Evolutionary conservation across 2,329 filamentous ascomycete species (phyloP).

Genomic region (Fusarium pseudograminearum): DNA sequence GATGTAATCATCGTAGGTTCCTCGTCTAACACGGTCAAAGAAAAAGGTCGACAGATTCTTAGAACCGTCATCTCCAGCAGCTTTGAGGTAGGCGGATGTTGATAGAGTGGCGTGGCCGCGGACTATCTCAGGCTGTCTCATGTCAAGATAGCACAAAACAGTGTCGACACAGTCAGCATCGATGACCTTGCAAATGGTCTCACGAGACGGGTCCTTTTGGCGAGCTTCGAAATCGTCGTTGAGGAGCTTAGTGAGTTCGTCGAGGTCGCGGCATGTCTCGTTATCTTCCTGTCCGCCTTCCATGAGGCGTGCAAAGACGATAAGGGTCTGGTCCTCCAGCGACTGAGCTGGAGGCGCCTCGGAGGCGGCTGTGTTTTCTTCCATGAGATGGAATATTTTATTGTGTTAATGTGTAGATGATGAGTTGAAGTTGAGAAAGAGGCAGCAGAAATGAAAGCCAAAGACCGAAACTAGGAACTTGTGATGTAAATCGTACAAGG

Average conservation of each 20-base stretch:
- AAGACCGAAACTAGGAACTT: conserved; percentile 32
- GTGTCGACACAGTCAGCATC: conserved; percentile 85
- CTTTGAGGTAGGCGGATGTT: conserved; percentile 85
- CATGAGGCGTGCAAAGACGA: conserved; percentile 89
- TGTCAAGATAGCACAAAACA: conserved; percentile 86
- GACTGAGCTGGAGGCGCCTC: conserved; percentile 51
- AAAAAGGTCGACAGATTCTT: conserved; percentile 80
- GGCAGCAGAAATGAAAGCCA: conserved; percentile 13
- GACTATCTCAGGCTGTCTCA: conserved; percentile 78
- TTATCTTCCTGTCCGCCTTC: conserved; percentile 88
- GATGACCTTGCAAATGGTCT: conserved; percentile 70
- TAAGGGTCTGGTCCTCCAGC: conserved; percentile 74
- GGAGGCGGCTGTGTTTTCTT: conserved; percentile 49
- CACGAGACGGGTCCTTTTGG: conserved; percentile 56
- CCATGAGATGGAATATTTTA: conserved; percentile 47
- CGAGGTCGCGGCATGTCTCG: conserved; percentile 71
- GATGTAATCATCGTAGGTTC: conserved; percentile 88
- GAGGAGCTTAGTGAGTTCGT: conserved; percentile 69
- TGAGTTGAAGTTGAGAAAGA: not conserved
- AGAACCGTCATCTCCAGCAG: conserved; percentile 76
- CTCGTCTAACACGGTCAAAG: conserved; percentile 75
- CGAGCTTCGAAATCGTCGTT: conserved; percentile 65
- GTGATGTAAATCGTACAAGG: conserved; percentile 42
- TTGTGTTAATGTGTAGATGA: not conserved
- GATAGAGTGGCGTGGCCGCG: conserved; percentile 85